Conservation (phyloP, 345 rosid species). For the Nephelium lappaceum region DNA sequence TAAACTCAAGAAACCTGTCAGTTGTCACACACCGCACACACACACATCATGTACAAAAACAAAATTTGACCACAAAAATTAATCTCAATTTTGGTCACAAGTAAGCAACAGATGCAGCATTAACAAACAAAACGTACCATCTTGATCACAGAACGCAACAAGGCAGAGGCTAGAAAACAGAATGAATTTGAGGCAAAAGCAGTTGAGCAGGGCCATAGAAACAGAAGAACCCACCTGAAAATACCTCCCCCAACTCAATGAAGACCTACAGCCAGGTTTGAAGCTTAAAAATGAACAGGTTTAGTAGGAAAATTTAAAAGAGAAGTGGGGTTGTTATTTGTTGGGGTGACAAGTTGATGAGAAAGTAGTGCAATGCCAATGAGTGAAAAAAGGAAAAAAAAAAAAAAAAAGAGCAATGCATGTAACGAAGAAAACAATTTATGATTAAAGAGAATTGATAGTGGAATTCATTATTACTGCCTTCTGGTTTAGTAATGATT, state of each 20-base stretch:
- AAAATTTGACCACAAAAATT: neutral
- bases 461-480: slow-evolving; percentile 28
- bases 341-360: slow-evolving; percentile 22
- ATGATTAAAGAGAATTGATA: slow-evolving; percentile 23
- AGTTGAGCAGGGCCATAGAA: slow-evolving; percentile 41
- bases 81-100: neutral
- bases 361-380: neutral
- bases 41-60: slow-evolving; percentile 10
- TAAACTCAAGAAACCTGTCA: slow-evolving; percentile 83
- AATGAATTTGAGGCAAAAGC: slow-evolving; percentile 45
- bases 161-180: slow-evolving; percentile 41
- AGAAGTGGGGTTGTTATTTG: neutral
- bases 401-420: neutral
- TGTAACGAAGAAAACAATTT: slow-evolving; percentile 8
- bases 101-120: neutral
- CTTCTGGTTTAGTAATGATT: neutral
- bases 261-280: no score
- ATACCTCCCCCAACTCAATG: no score
- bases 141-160: slow-evolving; percentile 53
- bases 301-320: no score
- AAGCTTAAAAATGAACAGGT: no score
- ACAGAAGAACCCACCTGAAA: no score
- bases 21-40: slow-evolving; percentile 2
- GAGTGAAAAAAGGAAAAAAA: neutral
- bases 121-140: slow-evolving; percentile 49